Percentiles rank a stretch among this genome's conserved stretches.
phyloP scores from a whole-genome alignment of 257 asterid genomes.

The Ilex aquifolium region DNA sequence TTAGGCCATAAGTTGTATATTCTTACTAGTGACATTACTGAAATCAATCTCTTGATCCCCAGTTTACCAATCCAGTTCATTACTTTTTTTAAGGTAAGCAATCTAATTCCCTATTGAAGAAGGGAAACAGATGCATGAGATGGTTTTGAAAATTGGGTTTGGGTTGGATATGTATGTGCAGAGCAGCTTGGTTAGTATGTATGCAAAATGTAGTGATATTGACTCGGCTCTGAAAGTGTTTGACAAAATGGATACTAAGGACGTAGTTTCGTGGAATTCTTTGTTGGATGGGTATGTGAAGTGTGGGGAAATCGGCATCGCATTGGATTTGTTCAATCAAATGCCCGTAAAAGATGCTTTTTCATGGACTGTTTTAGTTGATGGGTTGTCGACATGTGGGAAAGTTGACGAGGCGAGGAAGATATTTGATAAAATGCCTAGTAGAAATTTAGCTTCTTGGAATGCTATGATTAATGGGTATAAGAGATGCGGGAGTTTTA shows the following conservation, averaged over 20 bases:
- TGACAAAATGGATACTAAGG: conserved; percentile 1
- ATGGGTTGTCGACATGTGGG: conserved; percentile 12
- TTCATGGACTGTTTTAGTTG: conserved; percentile 14
- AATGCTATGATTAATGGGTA: not conserved
- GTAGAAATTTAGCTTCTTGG: not conserved
- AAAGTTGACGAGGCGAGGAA: conserved; percentile 12
- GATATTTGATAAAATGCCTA: conserved; percentile 7
- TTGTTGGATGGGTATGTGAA: conserved; percentile 16
- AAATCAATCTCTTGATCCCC: too few species aligned
- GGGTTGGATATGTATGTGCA: conserved; percentile 9
- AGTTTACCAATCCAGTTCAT: too few species aligned
- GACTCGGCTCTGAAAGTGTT: conserved; percentile 7
- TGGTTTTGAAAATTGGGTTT: conserved; percentile 8
- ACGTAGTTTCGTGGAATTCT: conserved; percentile 13
- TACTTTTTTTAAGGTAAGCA: too few species aligned
- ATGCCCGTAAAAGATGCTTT: conserved; percentile 15
- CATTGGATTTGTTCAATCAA: conserved; percentile 5
- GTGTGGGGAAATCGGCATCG: conserved; percentile 8
- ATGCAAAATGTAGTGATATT: conserved; percentile 12
- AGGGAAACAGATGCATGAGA: conserved; percentile 16
- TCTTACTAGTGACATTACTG: too few species aligned
- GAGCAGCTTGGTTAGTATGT: conserved; percentile 16
- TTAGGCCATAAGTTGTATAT: too few species aligned
- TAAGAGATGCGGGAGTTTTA: not conserved
- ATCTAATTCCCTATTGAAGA: not conserved